phyloP scores from a whole-genome alignment of 179 eudicot genomes.

The Sideroxylon spinosum region DNA sequence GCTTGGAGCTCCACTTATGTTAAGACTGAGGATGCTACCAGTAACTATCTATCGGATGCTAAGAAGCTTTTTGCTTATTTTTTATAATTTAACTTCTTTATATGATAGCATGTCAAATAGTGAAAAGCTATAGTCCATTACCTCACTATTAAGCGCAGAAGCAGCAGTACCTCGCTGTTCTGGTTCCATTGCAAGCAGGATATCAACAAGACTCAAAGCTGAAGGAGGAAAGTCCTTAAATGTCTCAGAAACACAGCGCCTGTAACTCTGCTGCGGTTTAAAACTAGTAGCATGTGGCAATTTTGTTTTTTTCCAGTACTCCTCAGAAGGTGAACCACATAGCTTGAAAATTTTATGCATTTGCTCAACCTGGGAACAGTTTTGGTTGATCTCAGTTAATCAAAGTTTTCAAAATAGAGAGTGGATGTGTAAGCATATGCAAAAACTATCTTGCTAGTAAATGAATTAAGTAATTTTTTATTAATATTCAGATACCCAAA shows the following conservation, averaged over 20 bases:
- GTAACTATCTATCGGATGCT: background rate
- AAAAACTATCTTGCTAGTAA: background rate
- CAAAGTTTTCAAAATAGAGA: background rate
- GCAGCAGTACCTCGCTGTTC: conserved; percentile 46
- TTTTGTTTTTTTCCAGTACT: conserved; percentile 48
- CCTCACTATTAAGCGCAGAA: conserved; percentile 54
- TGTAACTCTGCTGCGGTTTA: conserved; percentile 47
- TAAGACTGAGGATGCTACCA: background rate
- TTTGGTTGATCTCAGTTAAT: background rate
- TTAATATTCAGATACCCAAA: conserved; percentile 6
- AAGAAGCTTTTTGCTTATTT: background rate
- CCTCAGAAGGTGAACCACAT: conserved; percentile 61
- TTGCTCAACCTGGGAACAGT: conserved; percentile 43
- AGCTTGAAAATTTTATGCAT: conserved; percentile 59
- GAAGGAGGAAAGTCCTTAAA: conserved; percentile 55
- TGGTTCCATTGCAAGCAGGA: conserved; percentile 55
- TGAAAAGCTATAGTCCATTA: conserved; percentile 15
- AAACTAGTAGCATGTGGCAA: conserved; percentile 53
- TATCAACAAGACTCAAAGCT: conserved; percentile 47
- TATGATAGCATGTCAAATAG: conserved; percentile 1
- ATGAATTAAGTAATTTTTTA: background rate
- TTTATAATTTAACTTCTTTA: background rate
- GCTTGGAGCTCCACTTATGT: background rate
- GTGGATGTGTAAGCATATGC: background rate
- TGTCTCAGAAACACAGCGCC: conserved; percentile 39